Conservation (phyloP, 768 basidiomycete genomes). For the Polyporus arcularius region DNA sequence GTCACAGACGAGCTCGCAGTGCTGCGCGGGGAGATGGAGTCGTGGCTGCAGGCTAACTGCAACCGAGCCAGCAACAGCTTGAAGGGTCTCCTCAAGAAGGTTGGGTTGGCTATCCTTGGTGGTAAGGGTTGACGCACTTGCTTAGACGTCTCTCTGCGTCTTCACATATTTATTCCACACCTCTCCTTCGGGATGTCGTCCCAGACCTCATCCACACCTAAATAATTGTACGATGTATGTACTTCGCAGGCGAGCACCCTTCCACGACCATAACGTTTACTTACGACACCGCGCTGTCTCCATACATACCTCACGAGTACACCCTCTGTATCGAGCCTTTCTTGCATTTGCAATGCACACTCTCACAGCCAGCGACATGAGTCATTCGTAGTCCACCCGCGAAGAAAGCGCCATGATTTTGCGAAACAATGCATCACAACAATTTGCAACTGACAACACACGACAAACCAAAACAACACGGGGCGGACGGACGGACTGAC, state of each 20-base stretch:
- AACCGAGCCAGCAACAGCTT: conserved; percentile 80
- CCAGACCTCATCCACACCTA: background rate
- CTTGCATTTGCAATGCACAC: background rate
- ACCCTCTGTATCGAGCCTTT: background rate
- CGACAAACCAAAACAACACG: conserved; percentile 26
- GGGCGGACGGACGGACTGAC: background rate
- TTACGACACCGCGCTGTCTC: background rate
- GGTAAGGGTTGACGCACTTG: conserved; percentile 22
- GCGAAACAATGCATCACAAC: conserved; percentile 27
- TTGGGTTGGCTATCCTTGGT: conserved; percentile 55
- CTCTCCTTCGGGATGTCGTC: background rate
- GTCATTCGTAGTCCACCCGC: background rate
- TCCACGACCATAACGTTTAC: background rate
- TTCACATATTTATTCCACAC: too few relatives aligned
- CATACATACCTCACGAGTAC: background rate
- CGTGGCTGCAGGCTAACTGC: conserved; percentile 84
- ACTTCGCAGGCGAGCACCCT: background rate
- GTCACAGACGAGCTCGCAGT: conserved; percentile 65
- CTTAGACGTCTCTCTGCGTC: background rate
- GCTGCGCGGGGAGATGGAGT: conserved; percentile 81
- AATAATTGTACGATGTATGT: background rate
- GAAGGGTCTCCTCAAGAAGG: conserved; percentile 82
- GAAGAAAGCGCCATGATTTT: conserved; percentile 9
- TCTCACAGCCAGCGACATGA: background rate
- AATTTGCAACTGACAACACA: conserved; percentile 28